Base-by-base conservation (phyloP, 306 rosid species). In the Vicia sativa region DNA sequence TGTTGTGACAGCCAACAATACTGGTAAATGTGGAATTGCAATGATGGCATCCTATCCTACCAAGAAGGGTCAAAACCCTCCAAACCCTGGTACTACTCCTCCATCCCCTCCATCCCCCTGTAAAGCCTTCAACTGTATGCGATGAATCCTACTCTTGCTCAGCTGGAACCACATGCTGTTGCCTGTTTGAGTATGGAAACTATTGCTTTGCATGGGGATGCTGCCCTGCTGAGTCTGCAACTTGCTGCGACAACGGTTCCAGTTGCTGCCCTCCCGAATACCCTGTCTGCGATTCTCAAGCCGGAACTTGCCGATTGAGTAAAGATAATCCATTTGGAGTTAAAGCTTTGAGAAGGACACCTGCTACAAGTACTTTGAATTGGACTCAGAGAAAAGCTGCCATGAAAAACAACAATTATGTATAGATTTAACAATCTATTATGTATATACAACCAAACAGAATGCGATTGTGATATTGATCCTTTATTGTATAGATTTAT, bases 131-230 rank as follows among this genome's bases (percentile, higher is more conserved):
- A 29, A 75, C 79, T 0, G 58, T 54, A 0, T 93, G 98, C 15
- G 96, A 93, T 12, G 87, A 88, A 0, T 86, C 86, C 77, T 83
- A 74, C 80, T 73, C 95, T 0, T 93, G 98, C 84, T 60, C 89
- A 0, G 7, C 78, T 65, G 90, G 86, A 57, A 82, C 69, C 77
- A 90, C 98, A 23, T 90, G 98, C 57, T 93, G 97, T 76, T 93
- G 97, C 68, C 6, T 83, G 26, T 87, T 83, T 49, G 55, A 82
- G 71, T 90, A 77, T 67, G 81, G 77, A 14, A 67, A 72, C 3
- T 73, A 16, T 50, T 93, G 97, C 85, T 90, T 88, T 19, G 96
- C 82, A 43, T 93, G 97, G 97, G 98, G 98, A 74, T 93, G 98
- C 64, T 93, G 98, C 71, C 91, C 96, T 1, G 37, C 82, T 13